Evolutionary conservation across 2,329 filamentous ascomycete genomes (phyloP), one percentile per base, ranked within the genome.

Genomic region (Chaetothyriales sp.): DNA sequence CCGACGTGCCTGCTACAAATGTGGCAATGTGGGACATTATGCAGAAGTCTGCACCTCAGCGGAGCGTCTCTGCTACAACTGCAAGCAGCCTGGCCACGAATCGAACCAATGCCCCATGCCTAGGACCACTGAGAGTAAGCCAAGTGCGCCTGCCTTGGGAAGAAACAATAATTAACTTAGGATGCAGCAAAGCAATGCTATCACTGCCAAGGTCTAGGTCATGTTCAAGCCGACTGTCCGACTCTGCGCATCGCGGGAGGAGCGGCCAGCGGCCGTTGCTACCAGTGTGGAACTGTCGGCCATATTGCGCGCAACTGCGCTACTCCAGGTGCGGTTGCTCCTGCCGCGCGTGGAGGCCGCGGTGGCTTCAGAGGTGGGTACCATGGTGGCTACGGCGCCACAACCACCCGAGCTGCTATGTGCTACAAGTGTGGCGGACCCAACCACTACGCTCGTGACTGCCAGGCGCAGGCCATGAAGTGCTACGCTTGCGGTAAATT

Each of bases 51-150:
- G 92, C 85, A 92, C 90, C 57, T 95, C 90, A 55, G 86, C 89
- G 55, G 90, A 98, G 79, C 87, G 92, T 67, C 85, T 98, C 66
- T 98, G 92, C 84, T 98, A 98, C 77, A 98, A 98, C 78, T 98
- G 92, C 89, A 77, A 70, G 83, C 73, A 58, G 51, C 60, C 65
- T 81, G 85, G 88, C 69, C 92, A 98, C 73, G 92, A 98, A 76
- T 97, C 90, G 61, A 97, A 94, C 75, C 86, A 85, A 70, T 98
- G 92, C 79, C 92, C 92, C 63, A 83, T 90, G 67, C 92, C 92
- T 65, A 85, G 92, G 70, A 95, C 90, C 56, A 95, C 92, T 59
- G 92, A 98, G 75, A 82, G 80, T 83, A 76, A 72, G 78, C 28
- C 19, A 8, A 28, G 15, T n/a, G 5, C 13, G n/a, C 7, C 43